Percentiles rank a stretch among this genome's conserved stretches.
phyloP scores from a whole-genome alignment of 768 basidiomycete genomes.

The Suillus sp. region DNA sequence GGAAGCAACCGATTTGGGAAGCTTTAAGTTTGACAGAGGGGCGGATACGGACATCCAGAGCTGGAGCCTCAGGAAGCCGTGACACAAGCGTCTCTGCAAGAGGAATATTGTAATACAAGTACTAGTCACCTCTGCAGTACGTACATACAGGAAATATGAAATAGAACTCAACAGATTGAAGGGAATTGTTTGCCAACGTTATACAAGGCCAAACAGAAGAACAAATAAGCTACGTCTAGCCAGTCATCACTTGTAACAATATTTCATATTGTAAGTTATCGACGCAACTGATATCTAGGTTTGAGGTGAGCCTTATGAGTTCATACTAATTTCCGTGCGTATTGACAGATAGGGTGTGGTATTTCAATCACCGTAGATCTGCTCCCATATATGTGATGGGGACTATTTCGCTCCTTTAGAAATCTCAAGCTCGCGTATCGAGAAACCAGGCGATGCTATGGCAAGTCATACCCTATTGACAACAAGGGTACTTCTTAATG shows the following conservation, averaged over 20 bases:
- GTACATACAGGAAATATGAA: no score
- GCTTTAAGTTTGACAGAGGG: neutral
- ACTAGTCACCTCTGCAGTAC: neutral
- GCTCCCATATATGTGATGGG: no score
- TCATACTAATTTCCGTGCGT: no score
- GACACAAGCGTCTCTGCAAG: neutral
- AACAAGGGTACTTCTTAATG: neutral
- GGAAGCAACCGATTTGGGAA: neutral
- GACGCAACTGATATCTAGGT: no score
- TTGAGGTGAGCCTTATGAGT: neutral
- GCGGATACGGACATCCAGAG: neutral
- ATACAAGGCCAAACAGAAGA: slow-evolving; percentile 4
- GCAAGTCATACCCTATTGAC: neutral
- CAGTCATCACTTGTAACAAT: no score
- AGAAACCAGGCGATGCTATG: neutral
- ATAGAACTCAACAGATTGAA: no score
- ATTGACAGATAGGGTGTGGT: neutral
- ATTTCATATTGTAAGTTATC: no score
- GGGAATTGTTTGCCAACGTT: neutral
- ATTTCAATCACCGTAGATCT: neutral
- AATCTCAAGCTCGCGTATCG: neutral
- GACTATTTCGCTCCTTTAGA: neutral
- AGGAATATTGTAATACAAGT: neutral
- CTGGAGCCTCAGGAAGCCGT: neutral
- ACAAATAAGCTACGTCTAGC: neutral